Conservation (phyloP, 345 rosid species). For the Physaria fendleri region DNA sequence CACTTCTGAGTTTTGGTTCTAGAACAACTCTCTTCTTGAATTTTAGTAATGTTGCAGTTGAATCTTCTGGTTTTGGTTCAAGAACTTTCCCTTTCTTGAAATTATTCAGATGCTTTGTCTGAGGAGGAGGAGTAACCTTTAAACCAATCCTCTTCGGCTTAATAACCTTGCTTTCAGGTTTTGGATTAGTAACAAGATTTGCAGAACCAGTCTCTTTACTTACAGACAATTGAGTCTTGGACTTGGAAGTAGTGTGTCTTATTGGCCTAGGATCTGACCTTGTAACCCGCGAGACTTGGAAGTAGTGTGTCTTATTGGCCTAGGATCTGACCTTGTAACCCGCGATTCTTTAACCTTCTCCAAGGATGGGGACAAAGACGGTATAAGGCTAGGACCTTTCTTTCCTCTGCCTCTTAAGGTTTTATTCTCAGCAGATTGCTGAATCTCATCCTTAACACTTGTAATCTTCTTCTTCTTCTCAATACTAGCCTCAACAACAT, state of each 20-base stretch:
- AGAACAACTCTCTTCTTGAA: conserved; percentile 40
- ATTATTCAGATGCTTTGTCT: conserved; percentile 37
- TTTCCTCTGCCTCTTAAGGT: conserved; percentile 14
- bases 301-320: conserved; percentile 18
- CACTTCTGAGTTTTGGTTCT: conserved; percentile 27
- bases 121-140: conserved; percentile 30
- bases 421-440: conserved; percentile 17
- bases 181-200: conserved; percentile 28
- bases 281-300: background rate
- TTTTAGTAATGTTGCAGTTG: conserved; percentile 37
- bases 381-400: background rate
- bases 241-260: conserved; percentile 16
- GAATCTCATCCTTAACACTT: conserved; percentile 19
- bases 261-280: conserved; percentile 21
- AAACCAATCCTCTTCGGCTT: conserved; percentile 41
- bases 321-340: conserved; percentile 13
- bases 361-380: conserved; percentile 10
- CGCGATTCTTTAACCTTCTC: background rate
- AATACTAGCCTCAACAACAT: conserved; percentile 40
- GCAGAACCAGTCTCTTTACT: conserved; percentile 19
- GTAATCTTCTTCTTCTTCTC: conserved; percentile 17
- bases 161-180: conserved; percentile 37
- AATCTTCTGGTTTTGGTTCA: conserved; percentile 45
- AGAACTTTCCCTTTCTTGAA: conserved; percentile 66
- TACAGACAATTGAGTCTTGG: conserved; percentile 13